A percentile compares a stretch with the other conserved stretches of the same genome.
These are phyloP conservation scores for Pseudozyma thailandica DNA, from an alignment of 1,284 basidiomycete genomes.

Conservation along the genomic window DNA sequence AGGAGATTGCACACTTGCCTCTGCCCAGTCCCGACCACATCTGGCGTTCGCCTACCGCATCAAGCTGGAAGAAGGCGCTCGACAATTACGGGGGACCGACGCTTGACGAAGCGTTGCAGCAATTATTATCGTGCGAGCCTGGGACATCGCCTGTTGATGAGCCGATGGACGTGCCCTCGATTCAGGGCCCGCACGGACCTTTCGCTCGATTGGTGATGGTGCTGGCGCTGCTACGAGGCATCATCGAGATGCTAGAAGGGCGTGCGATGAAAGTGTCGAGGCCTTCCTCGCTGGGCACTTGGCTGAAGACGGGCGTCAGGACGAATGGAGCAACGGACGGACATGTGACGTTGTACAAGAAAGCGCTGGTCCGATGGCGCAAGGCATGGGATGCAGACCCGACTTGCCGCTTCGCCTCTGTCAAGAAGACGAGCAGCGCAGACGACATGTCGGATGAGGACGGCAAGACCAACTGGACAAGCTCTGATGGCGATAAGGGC, in stretches of 20 bases:
- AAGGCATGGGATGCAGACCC: slow-evolving; percentile 56
- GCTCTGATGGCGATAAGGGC: slow-evolving; percentile 7
- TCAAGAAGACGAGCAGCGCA: slow-evolving; percentile 10
- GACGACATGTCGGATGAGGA: slow-evolving; percentile 14
- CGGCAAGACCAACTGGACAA: slow-evolving; percentile 4
- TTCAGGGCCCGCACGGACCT: slow-evolving; percentile 54
- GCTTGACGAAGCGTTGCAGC: slow-evolving; percentile 50
- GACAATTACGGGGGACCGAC: slow-evolving; percentile 39
- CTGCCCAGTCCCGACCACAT: slow-evolving; percentile 53
- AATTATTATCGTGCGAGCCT: slow-evolving; percentile 35
- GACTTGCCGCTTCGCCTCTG: slow-evolving; percentile 51
- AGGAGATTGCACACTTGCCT: slow-evolving; percentile 57
- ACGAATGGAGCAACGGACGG: slow-evolving; percentile 16
- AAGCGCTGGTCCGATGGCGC: slow-evolving; percentile 55
- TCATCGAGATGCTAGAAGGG: slow-evolving; percentile 58
- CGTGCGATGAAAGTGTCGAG: slow-evolving; percentile 37
- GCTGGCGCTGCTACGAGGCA: slow-evolving; percentile 57
- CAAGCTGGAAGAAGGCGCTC: slow-evolving; percentile 42
- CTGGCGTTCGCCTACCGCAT: slow-evolving; percentile 51
- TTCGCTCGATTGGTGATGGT: slow-evolving; percentile 59
- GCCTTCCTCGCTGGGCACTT: slow-evolving; percentile 40
- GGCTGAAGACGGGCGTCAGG: slow-evolving; percentile 26
- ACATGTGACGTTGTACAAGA: slow-evolving; percentile 45
- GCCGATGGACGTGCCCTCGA: slow-evolving; percentile 14
- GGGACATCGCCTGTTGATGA: slow-evolving; percentile 12